These are phyloP conservation scores for Pholiota adiposa DNA, from an alignment of 1,284 basidiomycete species.

Conservation along the genomic window DNA sequence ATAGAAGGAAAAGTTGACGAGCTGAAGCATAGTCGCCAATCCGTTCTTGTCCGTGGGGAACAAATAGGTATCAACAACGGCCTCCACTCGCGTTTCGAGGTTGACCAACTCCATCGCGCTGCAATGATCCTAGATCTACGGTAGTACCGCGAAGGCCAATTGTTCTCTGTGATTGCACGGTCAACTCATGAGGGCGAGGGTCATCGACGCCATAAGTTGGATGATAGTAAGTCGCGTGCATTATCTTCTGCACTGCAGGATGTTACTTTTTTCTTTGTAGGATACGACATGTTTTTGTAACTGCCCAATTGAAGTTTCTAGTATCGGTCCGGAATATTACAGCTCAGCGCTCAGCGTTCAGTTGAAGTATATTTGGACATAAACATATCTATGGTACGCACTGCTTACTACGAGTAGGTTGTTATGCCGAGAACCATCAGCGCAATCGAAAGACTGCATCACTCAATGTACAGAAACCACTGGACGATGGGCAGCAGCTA, in stretches of 20 bases:
- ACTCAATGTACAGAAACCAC: neutral
- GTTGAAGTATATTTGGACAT: neutral
- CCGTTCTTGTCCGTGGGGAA: slow-evolving; percentile 36
- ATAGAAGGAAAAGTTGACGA: slow-evolving; percentile 31
- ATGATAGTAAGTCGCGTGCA: no score
- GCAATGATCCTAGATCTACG: no score
- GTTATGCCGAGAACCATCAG: neutral
- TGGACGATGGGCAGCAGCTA: neutral
- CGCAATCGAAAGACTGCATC: neutral
- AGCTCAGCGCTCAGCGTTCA: neutral
- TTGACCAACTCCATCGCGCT: neutral
- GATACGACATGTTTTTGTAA: no score
- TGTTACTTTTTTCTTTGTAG: no score
- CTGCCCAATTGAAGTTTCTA: no score
- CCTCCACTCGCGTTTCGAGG: neutral
- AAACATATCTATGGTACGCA: neutral
- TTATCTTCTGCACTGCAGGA: no score
- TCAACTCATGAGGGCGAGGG: no score
- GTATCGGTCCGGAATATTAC: neutral
- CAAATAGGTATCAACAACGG: slow-evolving; percentile 36
- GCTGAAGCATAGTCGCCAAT: slow-evolving; percentile 21
- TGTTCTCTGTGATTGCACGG: no score
- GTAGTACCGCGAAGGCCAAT: no score
- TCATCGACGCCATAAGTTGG: no score
- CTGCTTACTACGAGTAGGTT: neutral